phyloP scores from a whole-genome alignment of 352 stramenopile species.

The Globisporangium cylindrosporum region DNA sequence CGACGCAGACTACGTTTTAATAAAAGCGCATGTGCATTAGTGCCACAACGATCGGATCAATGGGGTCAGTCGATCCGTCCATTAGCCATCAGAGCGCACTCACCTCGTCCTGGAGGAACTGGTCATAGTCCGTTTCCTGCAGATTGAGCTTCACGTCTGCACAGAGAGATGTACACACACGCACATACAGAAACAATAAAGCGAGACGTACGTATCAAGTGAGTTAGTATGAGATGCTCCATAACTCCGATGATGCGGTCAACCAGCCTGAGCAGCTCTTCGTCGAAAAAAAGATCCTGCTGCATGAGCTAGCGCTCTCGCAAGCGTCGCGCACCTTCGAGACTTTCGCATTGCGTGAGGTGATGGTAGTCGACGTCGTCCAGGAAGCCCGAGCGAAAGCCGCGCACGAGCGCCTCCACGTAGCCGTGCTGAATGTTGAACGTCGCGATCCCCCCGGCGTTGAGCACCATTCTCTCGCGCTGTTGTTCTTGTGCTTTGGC shows the following conservation, averaged over 20 bases:
- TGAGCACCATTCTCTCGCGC: conserved; percentile 38
- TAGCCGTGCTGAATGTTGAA: conserved; percentile 99
- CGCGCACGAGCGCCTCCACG: conserved; percentile 95
- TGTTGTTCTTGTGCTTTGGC: neutral
- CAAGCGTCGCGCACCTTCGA: conserved; percentile 61
- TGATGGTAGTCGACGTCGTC: conserved; percentile 90
- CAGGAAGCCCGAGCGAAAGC: conserved; percentile 91
- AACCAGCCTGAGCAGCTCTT: neutral
- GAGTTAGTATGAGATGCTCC: neutral
- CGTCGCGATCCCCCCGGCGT: conserved; percentile 89
- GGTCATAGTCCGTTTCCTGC: conserved; percentile 98
- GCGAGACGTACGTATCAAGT: neutral
- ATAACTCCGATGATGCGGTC: neutral
- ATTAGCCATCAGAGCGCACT: neutral
- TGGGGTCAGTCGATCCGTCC: conserved; percentile 19
- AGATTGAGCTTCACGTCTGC: conserved; percentile 93
- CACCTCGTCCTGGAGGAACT: conserved; percentile 94
- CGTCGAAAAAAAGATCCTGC: conserved; percentile 14
- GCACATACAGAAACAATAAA: neutral
- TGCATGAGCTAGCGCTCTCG: neutral
- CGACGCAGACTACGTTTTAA: conserved; percentile 36
- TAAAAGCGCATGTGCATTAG: neutral
- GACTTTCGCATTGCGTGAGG: conserved; percentile 86
- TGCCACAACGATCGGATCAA: conserved; percentile 29
- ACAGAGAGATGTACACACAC: neutral